A percentile compares a stretch with the other conserved stretches of the same genome.
These are phyloP conservation scores for Fusarium foetens DNA, from an alignment of 2,329 filamentous ascomycete genomes.

Conservation along the genomic window DNA sequence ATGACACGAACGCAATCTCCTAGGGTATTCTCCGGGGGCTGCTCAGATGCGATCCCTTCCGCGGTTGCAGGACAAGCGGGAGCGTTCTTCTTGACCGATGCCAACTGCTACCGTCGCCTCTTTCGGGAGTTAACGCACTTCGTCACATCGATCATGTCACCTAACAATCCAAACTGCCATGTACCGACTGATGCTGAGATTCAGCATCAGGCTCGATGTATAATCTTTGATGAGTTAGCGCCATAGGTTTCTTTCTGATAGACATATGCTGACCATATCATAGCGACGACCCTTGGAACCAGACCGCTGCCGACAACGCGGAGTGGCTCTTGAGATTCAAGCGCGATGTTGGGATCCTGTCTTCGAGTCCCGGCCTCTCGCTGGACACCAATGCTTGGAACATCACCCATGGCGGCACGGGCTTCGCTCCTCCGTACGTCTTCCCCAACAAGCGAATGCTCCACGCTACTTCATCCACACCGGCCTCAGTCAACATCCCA, in stretches of 20 bases:
- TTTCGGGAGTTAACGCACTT: neutral
- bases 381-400: neutral
- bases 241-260: fast-evolving
- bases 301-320: neutral
- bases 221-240: neutral
- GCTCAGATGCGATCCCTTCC: too few species aligned
- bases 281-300: neutral
- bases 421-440: neutral
- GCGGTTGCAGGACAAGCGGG: neutral
- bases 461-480: fast-evolving
- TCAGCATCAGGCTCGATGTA: neutral
- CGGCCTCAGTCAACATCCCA: neutral
- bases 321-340: neutral
- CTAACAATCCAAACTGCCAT: neutral
- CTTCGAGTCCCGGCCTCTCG: fast-evolving
- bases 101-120: neutral
- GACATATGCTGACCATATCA: neutral
- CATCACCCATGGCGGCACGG: neutral
- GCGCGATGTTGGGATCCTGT: neutral
- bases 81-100: neutral
- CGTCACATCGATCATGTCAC: neutral
- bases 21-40: too few species aligned
- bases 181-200: neutral
- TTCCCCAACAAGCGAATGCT: neutral
- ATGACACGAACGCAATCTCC: neutral